phyloP scores from a whole-genome alignment of 176 grass and related monocot genomes.

The barley (Hordeum vulgare) region MorexV3_pseudomolecules_assembly NC_058523.1:383496439-383496938 shows the following conservation, averaged over 20 bases:
- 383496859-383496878: constrained; percentile 69
- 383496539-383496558: constrained; percentile 47
- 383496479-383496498: constrained; percentile 47
- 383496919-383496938: constrained; percentile 93
- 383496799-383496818: background rate
- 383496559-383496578: constrained; percentile 59
- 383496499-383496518: constrained; percentile 51
- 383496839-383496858: constrained; percentile 2
- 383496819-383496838: background rate
- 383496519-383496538: constrained; percentile 63
- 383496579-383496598: constrained; percentile 81
- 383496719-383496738: constrained; percentile 2
- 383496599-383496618: constrained; percentile 92
- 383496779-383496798: background rate
- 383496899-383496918: constrained; percentile 94
- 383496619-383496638: constrained; percentile 87
- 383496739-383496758: background rate
- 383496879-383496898: constrained; percentile 83
- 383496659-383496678: constrained; percentile 77
- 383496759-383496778: background rate
- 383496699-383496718: background rate
- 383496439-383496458: constrained; percentile 15
- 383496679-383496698: constrained; percentile 53
- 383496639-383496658: constrained; percentile 97
- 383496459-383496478: constrained; percentile 69